Evolutionary conservation across 192 early-diverging fungal species (phyloP).

Genomic region (Coemansia sp.): DNA sequence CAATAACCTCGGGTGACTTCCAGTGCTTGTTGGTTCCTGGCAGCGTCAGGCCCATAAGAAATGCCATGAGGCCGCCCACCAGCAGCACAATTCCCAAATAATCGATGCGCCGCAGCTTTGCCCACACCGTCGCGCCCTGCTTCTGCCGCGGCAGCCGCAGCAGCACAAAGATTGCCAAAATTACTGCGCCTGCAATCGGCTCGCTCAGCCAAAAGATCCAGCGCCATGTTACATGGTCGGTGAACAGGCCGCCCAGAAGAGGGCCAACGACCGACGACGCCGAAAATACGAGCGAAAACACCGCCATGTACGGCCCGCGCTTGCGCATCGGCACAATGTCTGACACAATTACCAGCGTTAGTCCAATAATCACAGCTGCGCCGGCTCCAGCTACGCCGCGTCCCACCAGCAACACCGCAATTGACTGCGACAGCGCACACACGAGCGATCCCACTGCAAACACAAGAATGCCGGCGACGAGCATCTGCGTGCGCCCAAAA

Average conservation of each 20-base stretch:
- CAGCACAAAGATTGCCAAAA: constrained; percentile 42
- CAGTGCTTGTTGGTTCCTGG: constrained; percentile 70
- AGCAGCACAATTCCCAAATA: constrained; percentile 64
- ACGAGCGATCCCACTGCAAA: constrained; percentile 61
- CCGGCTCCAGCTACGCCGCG: constrained; percentile 68
- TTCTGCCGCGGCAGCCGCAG: constrained; percentile 37
- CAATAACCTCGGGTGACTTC: constrained; percentile 63
- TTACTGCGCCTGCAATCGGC: constrained; percentile 53
- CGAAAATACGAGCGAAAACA: constrained; percentile 62
- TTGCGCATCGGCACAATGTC: constrained; percentile 68
- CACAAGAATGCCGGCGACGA: constrained; percentile 57
- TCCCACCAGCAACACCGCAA: constrained; percentile 64
- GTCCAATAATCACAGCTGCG: constrained; percentile 65
- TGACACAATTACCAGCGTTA: constrained; percentile 68
- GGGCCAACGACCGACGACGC: constrained; percentile 62
- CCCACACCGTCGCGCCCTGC: constrained; percentile 18
- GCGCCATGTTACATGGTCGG: constrained; percentile 57
- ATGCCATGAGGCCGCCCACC: constrained; percentile 56
- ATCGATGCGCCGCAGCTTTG: constrained; percentile 65
- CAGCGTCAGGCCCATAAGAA: constrained; percentile 72
- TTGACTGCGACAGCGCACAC: constrained; percentile 59
- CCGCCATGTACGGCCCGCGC: constrained; percentile 64
- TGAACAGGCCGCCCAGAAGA: constrained; percentile 60
- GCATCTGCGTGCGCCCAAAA: constrained; percentile 68
- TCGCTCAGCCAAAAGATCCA: constrained; percentile 69